Conservation (phyloP, 2,329 filamentous ascomycete genomes). For the Claviceps citrina region DNA sequence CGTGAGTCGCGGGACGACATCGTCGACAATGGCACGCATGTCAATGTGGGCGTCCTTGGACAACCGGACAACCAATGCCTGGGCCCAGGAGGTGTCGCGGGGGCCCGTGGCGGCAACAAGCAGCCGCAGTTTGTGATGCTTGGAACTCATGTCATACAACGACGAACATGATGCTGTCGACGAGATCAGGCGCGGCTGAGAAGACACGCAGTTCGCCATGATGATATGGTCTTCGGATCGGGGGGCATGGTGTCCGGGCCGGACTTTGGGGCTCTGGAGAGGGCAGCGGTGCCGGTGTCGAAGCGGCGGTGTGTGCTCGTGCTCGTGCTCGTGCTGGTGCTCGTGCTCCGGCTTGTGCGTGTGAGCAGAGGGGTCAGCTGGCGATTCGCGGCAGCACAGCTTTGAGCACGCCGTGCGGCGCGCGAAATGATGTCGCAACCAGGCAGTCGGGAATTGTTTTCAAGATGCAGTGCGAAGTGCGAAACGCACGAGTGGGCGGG, state of each 20-base stretch:
- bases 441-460: not conserved
- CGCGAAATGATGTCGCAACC: not conserved
- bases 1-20: slow-evolving; percentile 45
- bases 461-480: no score
- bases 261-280: not conserved
- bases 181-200: slow-evolving; percentile 17
- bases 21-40: slow-evolving; percentile 47
- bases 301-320: slow-evolving; percentile 1
- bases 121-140: slow-evolving; percentile 38
- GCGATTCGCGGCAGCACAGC: not conserved
- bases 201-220: slow-evolving; percentile 20
- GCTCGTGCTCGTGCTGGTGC: not conserved
- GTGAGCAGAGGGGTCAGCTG: not conserved
- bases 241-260: slow-evolving; percentile 14
- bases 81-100: slow-evolving; percentile 49
- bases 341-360: not conserved
- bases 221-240: slow-evolving; percentile 13
- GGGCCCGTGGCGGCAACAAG: slow-evolving; percentile 52
- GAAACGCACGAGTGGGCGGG: no score
- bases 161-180: slow-evolving; percentile 20
- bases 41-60: slow-evolving; percentile 49
- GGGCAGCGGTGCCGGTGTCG: not conserved
- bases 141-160: slow-evolving; percentile 20
- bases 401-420: slow-evolving; percentile 1
- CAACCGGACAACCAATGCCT: slow-evolving; percentile 49